phyloP scores from a whole-genome alignment of 2,329 filamentous ascomycete species.

The Calonectria ilicicola region DNA sequence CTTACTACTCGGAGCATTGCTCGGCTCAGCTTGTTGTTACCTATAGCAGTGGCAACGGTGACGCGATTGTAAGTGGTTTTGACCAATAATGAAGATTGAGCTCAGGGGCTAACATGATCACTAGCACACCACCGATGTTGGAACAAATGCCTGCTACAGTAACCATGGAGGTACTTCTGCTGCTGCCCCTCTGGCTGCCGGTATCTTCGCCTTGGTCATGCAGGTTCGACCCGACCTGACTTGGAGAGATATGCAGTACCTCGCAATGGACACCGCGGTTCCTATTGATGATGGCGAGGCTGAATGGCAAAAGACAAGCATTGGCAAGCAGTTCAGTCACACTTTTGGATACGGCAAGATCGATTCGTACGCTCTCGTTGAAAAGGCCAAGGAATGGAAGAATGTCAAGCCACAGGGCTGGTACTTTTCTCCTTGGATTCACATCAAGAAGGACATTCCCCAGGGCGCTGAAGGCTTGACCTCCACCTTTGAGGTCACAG shows the following conservation, averaged over 20 bases:
- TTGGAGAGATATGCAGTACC: conserved; percentile 95
- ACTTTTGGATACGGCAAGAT: conserved; percentile 97
- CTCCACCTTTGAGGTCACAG: conserved; percentile 84
- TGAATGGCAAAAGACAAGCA: conserved; percentile 84
- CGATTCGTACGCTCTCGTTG: conserved; percentile 86
- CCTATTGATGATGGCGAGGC: conserved; percentile 77
- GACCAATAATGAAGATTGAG: background rate
- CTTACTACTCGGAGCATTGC: conserved; percentile 96
- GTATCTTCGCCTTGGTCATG: conserved; percentile 90
- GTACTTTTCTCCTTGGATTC: conserved; percentile 93
- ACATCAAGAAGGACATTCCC: conserved; percentile 87
- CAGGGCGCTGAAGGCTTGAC: conserved; percentile 85
- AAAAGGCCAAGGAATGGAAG: conserved; percentile 86
- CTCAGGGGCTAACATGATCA: conserved; percentile 42
- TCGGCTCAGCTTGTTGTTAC: conserved; percentile 96
- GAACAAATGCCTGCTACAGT: conserved; percentile 80
- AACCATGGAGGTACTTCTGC: conserved; percentile 96
- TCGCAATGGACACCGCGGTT: conserved; percentile 86
- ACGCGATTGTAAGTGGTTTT: conserved; percentile 75
- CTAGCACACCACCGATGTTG: conserved; percentile 94
- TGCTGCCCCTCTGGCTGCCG: conserved; percentile 91
- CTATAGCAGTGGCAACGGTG: conserved; percentile 90
- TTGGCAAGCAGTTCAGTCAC: conserved; percentile 91
- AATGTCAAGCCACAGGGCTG: conserved; percentile 95
- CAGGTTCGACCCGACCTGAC: conserved; percentile 86